phyloP scores from a whole-genome alignment of 345 rosid species.

The Acer saccharum region DNA sequence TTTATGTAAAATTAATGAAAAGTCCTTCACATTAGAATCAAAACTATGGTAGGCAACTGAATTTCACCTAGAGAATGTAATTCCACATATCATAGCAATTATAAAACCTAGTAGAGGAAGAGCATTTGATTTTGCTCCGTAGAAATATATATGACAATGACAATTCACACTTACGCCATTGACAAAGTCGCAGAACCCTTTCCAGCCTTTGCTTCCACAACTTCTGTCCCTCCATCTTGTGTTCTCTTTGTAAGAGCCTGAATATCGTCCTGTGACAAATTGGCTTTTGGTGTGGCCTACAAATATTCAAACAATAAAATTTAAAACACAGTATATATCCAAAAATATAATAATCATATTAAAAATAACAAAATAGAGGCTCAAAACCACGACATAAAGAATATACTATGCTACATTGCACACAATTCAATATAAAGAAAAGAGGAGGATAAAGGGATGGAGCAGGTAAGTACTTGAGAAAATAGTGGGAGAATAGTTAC shows the following conservation, averaged over 20 bases:
- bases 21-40: neutral
- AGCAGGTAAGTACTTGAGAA: constrained; percentile 43
- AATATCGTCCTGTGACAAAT: constrained; percentile 59
- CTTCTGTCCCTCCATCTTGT: constrained; percentile 93
- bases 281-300: constrained; percentile 81
- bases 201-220: constrained; percentile 92
- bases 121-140: neutral
- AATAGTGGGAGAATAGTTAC: constrained; percentile 72
- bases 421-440: neutral
- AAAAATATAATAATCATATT: neutral
- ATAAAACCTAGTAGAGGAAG: neutral
- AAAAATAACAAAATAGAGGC: neutral
- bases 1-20: neutral
- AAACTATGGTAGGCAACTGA: neutral
- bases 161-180: constrained; percentile 72
- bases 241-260: constrained; percentile 78
- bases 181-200: constrained; percentile 90
- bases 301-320: constrained; percentile 1
- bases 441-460: neutral
- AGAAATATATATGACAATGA: neutral
- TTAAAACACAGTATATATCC: constrained; percentile 16
- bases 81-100: neutral
- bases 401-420: neutral
- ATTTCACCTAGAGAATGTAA: neutral
- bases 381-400: neutral